These are phyloP conservation scores for Umbilicaria muhlenbergii DNA, from an alignment of 495 filamentous ascomycete genomes.

Conservation along the genomic window DNA sequence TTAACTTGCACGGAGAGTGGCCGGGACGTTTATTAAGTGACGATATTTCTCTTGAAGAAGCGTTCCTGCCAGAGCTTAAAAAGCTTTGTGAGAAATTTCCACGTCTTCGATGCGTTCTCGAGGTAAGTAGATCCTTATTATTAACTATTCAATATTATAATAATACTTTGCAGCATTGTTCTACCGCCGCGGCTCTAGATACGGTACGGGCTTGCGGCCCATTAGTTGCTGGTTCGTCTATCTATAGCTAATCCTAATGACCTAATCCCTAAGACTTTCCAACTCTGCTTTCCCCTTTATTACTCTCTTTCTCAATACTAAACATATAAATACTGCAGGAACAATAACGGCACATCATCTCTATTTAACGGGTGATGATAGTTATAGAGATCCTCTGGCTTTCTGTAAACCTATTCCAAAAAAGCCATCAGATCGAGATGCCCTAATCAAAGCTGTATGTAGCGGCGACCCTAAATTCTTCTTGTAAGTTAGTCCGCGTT, in stretches of 20 bases:
- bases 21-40: conserved; percentile 16
- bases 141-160: no score
- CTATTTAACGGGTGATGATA: conserved; percentile 60
- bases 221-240: no score
- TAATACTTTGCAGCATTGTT: no score
- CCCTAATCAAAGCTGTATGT: conserved; percentile 52
- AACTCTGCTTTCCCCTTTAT: no score
- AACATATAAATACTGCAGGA: no score
- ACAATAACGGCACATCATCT: conserved; percentile 72
- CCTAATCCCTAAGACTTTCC: no score
- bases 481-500: no score
- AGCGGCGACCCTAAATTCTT: conserved; percentile 72
- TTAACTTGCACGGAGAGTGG: conserved; percentile 48
- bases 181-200: conserved; percentile 61
- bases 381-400: conserved; percentile 57
- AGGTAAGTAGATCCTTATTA: no score
- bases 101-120: conserved; percentile 56
- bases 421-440: conserved; percentile 60
- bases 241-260: no score
- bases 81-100: conserved; percentile 63
- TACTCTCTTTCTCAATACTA: no score
- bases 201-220: conserved; percentile 60
- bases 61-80: conserved; percentile 62
- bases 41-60: conserved; percentile 55
- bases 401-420: conserved; percentile 85